Conservation (phyloP, 1,139 yeast species). For the Barnettozyma hawaiiensis region DNA sequence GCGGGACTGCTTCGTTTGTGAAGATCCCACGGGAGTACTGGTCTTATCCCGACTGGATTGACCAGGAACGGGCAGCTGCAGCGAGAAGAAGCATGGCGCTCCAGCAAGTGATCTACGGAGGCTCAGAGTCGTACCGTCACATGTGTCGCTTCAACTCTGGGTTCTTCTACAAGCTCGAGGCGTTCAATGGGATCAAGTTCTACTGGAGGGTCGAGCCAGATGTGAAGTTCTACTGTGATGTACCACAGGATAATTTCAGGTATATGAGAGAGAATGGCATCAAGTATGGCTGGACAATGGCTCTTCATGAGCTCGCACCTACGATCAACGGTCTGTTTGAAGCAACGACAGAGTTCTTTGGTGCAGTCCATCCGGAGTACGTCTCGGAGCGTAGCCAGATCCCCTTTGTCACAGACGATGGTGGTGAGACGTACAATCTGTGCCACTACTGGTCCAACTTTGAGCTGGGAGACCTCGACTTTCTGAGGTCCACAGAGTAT, state of each 20-base stretch:
- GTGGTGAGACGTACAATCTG: constrained; percentile 44
- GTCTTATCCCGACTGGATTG: constrained; percentile 68
- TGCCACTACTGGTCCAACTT: constrained; percentile 65
- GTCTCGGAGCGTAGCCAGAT: constrained; percentile 39
- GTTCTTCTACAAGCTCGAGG: constrained; percentile 49
- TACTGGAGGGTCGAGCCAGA: constrained; percentile 63
- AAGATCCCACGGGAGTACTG: constrained; percentile 60
- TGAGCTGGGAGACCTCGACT: constrained; percentile 49
- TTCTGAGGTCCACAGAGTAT: constrained; percentile 46
- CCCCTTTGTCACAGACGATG: constrained; percentile 45
- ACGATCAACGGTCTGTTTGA: constrained; percentile 57
- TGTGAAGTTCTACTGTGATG: constrained; percentile 47
- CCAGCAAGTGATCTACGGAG: constrained; percentile 45
- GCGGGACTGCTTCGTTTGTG: constrained; percentile 63
- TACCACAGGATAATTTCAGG: constrained; percentile 47
- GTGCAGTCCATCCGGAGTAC: constrained; percentile 38
- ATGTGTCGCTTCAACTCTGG: constrained; percentile 60
- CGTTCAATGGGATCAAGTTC: constrained; percentile 55
- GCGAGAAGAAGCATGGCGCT: constrained; percentile 42
- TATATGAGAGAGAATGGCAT: constrained; percentile 45
- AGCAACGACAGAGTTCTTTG: constrained; percentile 48
- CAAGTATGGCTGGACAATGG: constrained; percentile 50
- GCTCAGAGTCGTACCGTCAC: constrained; percentile 51
- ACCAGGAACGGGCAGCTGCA: constrained; percentile 48
- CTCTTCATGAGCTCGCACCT: constrained; percentile 45